Conservation (phyloP, 345 rosid species). For the Balakata baccata region DNA sequence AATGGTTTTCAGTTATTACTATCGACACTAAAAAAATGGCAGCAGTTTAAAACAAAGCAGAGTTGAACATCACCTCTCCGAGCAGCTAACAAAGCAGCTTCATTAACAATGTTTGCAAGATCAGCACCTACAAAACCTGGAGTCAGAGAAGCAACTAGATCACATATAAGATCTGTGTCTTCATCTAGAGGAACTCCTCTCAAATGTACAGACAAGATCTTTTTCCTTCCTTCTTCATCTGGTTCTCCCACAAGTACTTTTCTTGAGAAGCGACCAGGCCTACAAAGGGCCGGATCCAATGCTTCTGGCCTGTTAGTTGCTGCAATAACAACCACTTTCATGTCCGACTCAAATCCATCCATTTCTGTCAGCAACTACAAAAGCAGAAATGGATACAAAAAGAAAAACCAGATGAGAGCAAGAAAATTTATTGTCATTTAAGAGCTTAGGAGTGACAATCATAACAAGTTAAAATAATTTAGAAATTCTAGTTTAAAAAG, state of each 20-base stretch:
- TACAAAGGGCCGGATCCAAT: constrained; percentile 87
- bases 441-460: neutral
- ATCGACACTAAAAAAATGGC: neutral
- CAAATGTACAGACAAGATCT: constrained; percentile 80
- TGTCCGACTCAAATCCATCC: constrained; percentile 92
- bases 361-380: constrained; percentile 92
- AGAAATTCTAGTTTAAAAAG: neutral
- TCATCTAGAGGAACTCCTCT: constrained; percentile 86
- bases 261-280: constrained; percentile 96
- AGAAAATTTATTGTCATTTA: neutral
- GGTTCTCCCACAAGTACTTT: constrained; percentile 91
- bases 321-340: constrained; percentile 80
- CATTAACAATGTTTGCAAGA: constrained; percentile 90
- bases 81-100: constrained; percentile 95
- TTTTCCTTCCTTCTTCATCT: constrained; percentile 83
- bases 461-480: neutral
- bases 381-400: constrained; percentile 12
- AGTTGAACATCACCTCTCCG: constrained; percentile 61
- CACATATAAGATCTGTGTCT: constrained; percentile 59
- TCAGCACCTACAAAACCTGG: constrained; percentile 95
- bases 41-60: neutral
- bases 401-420: neutral
- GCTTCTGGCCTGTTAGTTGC: constrained; percentile 97
- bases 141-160: constrained; percentile 81
- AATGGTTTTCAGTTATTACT: neutral